phyloP scores from a whole-genome alignment of 2,329 filamentous ascomycete species.

The Nemania serpens region DNA sequence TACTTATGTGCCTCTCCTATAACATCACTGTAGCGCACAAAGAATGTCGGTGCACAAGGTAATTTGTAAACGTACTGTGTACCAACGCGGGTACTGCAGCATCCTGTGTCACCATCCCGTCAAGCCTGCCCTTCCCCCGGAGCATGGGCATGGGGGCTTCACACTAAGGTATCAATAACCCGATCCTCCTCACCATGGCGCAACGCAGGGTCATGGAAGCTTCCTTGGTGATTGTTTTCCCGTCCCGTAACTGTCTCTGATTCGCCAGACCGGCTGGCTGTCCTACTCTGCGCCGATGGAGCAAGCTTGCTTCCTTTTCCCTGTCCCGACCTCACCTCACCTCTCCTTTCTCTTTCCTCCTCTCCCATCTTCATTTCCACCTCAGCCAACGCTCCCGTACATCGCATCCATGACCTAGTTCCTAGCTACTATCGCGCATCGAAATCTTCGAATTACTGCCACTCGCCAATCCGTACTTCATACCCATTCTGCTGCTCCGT shows the following conservation, averaged over 20 bases:
- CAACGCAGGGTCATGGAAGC: conserved; percentile 14
- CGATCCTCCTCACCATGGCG: conserved; percentile 9
- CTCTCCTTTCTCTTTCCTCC: conserved; percentile 23
- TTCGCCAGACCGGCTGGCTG: conserved; percentile 30
- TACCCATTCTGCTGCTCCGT: conserved; percentile 12
- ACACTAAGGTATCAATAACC: conserved; percentile 13
- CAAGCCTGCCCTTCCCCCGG: conserved; percentile 17
- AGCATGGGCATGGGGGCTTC: conserved; percentile 6
- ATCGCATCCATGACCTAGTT: background rate
- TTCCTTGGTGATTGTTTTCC: conserved; percentile 36
- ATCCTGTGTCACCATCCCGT: conserved; percentile 21
- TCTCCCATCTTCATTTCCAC: conserved; percentile 19
- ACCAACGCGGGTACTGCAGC: no score
- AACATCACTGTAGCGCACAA: no score
- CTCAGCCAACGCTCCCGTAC: background rate
- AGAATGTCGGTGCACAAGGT: no score
- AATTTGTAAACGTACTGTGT: no score
- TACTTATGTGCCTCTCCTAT: no score
- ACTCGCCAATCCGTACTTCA: conserved; percentile 15
- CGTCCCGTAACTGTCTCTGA: conserved; percentile 36
- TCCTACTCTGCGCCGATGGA: conserved; percentile 36
- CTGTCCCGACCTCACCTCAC: conserved; percentile 38
- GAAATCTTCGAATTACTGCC: conserved; percentile 4
- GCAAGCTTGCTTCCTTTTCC: conserved; percentile 30
- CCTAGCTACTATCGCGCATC: background rate